phyloP scores from a whole-genome alignment of 2,329 filamentous ascomycete genomes.

The Claviceps citrina region DNA sequence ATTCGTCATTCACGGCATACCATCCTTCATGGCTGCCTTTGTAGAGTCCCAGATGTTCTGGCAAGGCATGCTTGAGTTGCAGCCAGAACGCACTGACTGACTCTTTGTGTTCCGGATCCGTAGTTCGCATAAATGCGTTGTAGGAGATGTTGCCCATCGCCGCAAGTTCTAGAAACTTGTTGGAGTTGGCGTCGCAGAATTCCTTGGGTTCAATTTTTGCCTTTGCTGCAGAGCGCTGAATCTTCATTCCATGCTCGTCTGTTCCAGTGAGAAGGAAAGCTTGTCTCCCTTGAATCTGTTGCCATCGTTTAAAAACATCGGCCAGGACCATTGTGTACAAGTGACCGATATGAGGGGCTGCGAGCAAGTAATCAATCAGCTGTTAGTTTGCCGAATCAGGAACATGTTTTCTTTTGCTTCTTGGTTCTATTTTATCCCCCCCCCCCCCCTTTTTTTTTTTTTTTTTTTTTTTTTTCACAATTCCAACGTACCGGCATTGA shows the following conservation, averaged over 20 bases:
- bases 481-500: conserved; percentile 60
- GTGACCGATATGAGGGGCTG: conserved; percentile 87
- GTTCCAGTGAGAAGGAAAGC: conserved; percentile 79
- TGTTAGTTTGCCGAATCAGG: neutral
- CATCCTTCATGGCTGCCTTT: conserved; percentile 78
- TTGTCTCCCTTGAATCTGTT: conserved; percentile 53
- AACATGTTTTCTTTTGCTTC: too few relatives aligned
- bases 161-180: conserved; percentile 65
- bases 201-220: conserved; percentile 57
- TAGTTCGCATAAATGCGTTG: conserved; percentile 86
- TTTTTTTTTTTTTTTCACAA: neutral
- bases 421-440: too few relatives aligned
- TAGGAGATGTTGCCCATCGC: conserved; percentile 52
- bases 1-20: conserved; percentile 95
- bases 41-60: conserved; percentile 62
- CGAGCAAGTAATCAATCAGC: neutral
- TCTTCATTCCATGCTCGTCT: conserved; percentile 96
- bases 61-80: conserved; percentile 40
- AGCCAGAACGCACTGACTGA: conserved; percentile 86
- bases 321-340: conserved; percentile 83
- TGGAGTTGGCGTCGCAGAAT: conserved; percentile 77
- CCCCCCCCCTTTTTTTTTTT: neutral
- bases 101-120: conserved; percentile 63
- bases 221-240: conserved; percentile 68
- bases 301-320: conserved; percentile 87